Conservation (phyloP, 225 moss, liverwort and hornwort genomes). For the Rhytidiadelphus loreus region DNA sequence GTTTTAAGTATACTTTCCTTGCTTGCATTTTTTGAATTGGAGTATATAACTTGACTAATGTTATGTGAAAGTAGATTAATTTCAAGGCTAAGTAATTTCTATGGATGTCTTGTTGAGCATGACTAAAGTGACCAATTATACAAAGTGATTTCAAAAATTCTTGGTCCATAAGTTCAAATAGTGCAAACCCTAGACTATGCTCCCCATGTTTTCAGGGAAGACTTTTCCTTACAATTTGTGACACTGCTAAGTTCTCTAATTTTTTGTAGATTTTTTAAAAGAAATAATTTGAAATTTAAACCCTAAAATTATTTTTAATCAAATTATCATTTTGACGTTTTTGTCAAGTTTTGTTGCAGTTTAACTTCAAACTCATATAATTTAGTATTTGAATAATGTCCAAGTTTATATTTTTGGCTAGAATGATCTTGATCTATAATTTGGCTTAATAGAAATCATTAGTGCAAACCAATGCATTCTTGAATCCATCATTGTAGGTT, state of each 20-base stretch:
- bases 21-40: background rate
- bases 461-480: background rate
- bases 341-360: background rate
- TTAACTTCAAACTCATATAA: background rate
- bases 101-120: background rate
- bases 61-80: background rate
- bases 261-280: background rate
- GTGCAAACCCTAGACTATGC: background rate
- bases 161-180: background rate
- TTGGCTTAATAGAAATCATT: no score
- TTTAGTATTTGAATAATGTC: no score
- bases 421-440: background rate
- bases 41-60: no score
- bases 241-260: background rate
- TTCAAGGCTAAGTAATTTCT: background rate
- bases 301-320: background rate
- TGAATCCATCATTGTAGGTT: background rate
- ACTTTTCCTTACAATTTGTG: background rate
- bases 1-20: accelerated
- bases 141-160: background rate
- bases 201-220: accelerated
- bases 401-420: no score
- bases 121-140: background rate
- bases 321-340: background rate
- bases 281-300: background rate